Conservation (phyloP, 2,329 filamentous ascomycete genomes). For the Pyrenophora tritici-repentis region DNA sequence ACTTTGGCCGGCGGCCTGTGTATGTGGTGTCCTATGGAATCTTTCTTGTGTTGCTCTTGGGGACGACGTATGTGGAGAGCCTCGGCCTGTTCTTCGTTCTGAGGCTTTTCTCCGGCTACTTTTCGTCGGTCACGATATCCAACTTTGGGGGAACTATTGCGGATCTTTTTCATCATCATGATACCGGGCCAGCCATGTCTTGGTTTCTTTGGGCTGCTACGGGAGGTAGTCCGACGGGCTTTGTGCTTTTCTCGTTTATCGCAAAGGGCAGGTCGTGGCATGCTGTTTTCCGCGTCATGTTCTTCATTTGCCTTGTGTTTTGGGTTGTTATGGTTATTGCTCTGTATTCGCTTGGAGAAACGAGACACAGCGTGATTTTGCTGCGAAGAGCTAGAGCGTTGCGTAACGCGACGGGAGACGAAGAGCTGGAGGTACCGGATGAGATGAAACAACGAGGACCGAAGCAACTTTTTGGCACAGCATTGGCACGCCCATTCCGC, state of each 20-base stretch:
- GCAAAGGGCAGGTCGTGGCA: slow-evolving; percentile 52
- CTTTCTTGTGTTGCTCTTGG: slow-evolving; percentile 52
- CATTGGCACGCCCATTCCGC: slow-evolving; percentile 54
- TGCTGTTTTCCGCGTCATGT: slow-evolving; percentile 53
- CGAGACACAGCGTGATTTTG: slow-evolving; percentile 53
- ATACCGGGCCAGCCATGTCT: slow-evolving; percentile 50
- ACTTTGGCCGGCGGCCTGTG: slow-evolving; percentile 51
- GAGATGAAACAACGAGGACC: slow-evolving; percentile 47
- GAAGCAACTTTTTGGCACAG: slow-evolving; percentile 49
- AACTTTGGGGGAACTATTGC: slow-evolving; percentile 54
- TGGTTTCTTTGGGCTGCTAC: slow-evolving; percentile 56
- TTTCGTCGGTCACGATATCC: slow-evolving; percentile 48
- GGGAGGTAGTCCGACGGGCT: slow-evolving; percentile 53
- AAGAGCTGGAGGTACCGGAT: slow-evolving; percentile 42
- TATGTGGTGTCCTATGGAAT: slow-evolving; percentile 52
- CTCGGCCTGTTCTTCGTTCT: slow-evolving; percentile 52
- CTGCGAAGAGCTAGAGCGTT: slow-evolving; percentile 40
- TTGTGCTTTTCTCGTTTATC: slow-evolving; percentile 54
- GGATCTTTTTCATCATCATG: slow-evolving; percentile 51
- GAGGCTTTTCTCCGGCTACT: slow-evolving; percentile 53
- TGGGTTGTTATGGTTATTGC: slow-evolving; percentile 52
- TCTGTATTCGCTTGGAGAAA: slow-evolving; percentile 49
- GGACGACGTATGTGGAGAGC: slow-evolving; percentile 50
- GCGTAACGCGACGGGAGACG: slow-evolving; percentile 32
- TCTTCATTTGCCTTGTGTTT: slow-evolving; percentile 52